phyloP scores from a whole-genome alignment of 164 flowering plant species.

The Warburgia ugandensis region DNA sequence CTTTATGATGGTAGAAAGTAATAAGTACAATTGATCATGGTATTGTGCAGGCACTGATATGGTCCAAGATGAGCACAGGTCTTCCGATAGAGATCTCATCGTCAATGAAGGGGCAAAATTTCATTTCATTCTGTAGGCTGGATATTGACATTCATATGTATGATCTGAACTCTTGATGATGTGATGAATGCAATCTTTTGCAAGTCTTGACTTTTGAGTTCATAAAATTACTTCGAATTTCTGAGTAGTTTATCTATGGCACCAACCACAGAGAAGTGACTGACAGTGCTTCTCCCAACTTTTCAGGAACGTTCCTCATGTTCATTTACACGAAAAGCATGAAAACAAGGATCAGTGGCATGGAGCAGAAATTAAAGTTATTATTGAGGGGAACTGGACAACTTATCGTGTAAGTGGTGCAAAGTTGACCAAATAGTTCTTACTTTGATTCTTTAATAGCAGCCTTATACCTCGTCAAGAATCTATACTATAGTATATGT shows the following conservation, averaged over 20 bases:
- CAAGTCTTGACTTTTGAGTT: not conserved
- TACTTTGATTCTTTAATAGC: not conserved
- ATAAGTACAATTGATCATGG: constrained; percentile 5
- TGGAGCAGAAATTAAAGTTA: constrained; percentile 98
- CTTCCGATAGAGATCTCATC: constrained; percentile 94
- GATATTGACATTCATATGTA: constrained; percentile 96
- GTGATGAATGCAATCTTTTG: not conserved
- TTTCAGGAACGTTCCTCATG: constrained; percentile 80
- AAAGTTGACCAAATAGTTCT: not conserved
- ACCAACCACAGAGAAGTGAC: no score
- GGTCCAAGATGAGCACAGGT: constrained; percentile 99
- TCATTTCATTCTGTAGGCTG: constrained; percentile 72
- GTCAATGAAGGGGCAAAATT: constrained; percentile 73
- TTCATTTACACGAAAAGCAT: constrained; percentile 83
- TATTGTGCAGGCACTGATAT: constrained; percentile 78
- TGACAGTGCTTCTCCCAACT: not conserved
- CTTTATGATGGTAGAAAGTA: not conserved
- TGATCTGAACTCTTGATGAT: constrained; percentile 8
- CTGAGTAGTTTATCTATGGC: no score
- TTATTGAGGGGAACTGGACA: constrained; percentile 98
- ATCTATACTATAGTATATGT: no score
- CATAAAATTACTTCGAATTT: not conserved
- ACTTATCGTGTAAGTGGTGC: constrained; percentile 73
- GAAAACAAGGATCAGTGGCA: constrained; percentile 75
- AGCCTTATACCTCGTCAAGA: constrained; percentile 2